These are phyloP conservation scores for Quercus phellos DNA, from an alignment of 331 rosid species.

Conservation along the genomic window DNA sequence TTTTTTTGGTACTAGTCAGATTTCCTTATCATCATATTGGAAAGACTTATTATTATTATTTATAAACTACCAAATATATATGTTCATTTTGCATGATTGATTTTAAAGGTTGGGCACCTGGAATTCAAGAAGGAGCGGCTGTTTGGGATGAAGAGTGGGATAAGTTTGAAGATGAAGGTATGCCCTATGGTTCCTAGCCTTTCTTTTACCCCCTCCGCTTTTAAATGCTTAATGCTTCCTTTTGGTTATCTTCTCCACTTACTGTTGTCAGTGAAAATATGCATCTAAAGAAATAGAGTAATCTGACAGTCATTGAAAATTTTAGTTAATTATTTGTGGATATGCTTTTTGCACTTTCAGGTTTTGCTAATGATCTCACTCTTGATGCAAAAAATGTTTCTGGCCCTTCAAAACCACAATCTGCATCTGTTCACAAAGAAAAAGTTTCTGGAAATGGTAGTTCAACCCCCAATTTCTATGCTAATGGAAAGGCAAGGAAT, in stretches of 20 bases:
- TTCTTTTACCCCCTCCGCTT: not conserved
- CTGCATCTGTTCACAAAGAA: conserved; percentile 37
- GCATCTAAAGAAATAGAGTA: conserved; percentile 11
- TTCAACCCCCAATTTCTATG: conserved; percentile 46
- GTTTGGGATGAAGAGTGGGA: conserved; percentile 99
- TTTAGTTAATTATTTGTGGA: not conserved
- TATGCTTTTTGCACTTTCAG: conserved; percentile 35
- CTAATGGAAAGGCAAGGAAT: conserved; percentile 43
- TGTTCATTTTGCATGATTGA: conserved; percentile 26
- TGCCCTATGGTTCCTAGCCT: conserved; percentile 5
- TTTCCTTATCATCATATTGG: no score
- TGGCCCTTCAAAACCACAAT: conserved; percentile 38
- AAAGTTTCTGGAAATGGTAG: conserved; percentile 42
- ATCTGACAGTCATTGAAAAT: not conserved
- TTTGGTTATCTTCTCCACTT: not conserved
- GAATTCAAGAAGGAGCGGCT: conserved; percentile 69
- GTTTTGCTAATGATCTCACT: conserved; percentile 73
- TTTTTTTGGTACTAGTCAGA: no score
- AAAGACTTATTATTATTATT: no score
- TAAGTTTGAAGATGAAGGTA: conserved; percentile 97
- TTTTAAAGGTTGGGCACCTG: conserved; percentile 88
- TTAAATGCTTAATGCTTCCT: not conserved
- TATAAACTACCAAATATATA: conserved; percentile 4
- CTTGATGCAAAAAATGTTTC: conserved; percentile 32
- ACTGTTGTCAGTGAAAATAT: conserved; percentile 1